Evolutionary conservation across 1,139 yeast species (phyloP), one percentile per base, ranked within the genome.

Genomic region (Saccharomycopsis crataegensis): DNA sequence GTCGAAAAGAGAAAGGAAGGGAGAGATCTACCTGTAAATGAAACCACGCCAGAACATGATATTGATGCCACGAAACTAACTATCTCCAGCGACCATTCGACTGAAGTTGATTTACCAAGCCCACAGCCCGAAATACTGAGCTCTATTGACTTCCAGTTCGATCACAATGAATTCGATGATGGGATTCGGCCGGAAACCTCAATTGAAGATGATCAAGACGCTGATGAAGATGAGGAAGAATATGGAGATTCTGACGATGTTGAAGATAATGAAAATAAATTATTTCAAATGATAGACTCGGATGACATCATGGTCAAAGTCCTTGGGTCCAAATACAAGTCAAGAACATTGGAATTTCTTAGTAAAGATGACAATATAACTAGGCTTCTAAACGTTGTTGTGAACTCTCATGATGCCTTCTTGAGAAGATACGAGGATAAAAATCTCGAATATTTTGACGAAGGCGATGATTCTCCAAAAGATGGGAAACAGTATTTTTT

Each of bases 331-430:
- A 31, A 36, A 12, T 17, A 32, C 11, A 43, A 34, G 14, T 11
- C 44, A 11, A 48, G 46, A 38, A 47, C 43, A 6, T 34, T 32
- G 9, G 52, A 43, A 4, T 48, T 28, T 31, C 48, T 54, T 33
- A 14, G 40, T 2, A 38, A 46, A 40, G 53, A 53, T 14, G 36
- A 45, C 8, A 42, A 54, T 32, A 41, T 54, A 22, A 43, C 14
- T 22, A 45, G 38, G 31, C 32, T 52, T 22, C 34, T 54, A 11
- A 46, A 41, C 22, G 41, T 49, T 36, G 11, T 54, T 38, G 34
- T 54, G 8, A 46, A 44, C 28, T 52, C 55, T 3, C 28, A 51
- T 22, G 55, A 49, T 17, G 46, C 46, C 5, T 56, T 54, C 32
- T 28, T 43, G 11, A 40, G 48, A 22, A 41, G 45, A 37, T 33